Percentiles rank a stretch among this genome's conserved stretches.
These are phyloP conservation scores for Scutellaria baicalensis DNA, from an alignment of 257 asterid genomes.

Conservation along the genomic window DNA sequence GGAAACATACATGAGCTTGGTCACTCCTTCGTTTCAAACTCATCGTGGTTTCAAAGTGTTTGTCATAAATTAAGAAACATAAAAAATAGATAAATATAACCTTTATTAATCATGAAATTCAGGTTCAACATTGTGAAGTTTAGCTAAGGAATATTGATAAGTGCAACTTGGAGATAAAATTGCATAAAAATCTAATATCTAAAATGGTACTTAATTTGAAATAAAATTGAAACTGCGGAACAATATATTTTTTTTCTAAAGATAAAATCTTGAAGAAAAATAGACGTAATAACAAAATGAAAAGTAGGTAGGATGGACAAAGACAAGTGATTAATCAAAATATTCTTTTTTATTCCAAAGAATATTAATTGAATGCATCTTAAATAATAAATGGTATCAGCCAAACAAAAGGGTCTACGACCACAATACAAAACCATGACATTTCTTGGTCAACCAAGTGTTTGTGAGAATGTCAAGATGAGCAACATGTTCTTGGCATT, in stretches of 20 bases:
- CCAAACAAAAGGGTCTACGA: not conserved
- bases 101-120: too few species aligned
- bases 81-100: too few species aligned
- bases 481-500: slow-evolving; percentile 4
- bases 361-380: not conserved
- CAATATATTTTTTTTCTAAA: too few species aligned
- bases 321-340: not conserved
- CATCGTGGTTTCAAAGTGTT: too few species aligned
- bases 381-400: not conserved
- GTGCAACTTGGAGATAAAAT: too few species aligned
- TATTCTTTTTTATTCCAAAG: not conserved
- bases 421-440: not conserved
- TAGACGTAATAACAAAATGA: not conserved
- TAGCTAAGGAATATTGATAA: too few species aligned
- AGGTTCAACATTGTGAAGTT: too few species aligned
- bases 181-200: too few species aligned
- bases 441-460: not conserved
- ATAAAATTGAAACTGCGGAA: too few species aligned
- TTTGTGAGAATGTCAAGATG: slow-evolving; percentile 7
- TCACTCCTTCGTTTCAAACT: too few species aligned
- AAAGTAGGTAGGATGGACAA: slow-evolving; percentile 7
- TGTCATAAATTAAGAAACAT: too few species aligned
- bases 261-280: not conserved
- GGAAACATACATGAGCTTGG: not conserved
- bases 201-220: too few species aligned